Conservation (phyloP, 768 basidiomycete species). For the Lanmaoa pseudosensibilis region DNA sequence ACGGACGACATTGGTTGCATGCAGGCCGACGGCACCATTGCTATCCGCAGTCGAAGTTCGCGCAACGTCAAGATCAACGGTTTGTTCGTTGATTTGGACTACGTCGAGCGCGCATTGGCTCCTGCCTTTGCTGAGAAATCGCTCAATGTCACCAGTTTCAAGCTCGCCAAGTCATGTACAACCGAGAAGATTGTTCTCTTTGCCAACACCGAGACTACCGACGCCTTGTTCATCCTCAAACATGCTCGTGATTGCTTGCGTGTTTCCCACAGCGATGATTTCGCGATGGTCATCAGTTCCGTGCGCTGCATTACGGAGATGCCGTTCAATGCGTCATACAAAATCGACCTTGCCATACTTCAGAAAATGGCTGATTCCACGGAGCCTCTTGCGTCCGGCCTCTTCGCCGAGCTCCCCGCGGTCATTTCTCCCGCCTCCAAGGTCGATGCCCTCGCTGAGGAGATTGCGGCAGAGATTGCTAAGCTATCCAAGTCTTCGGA, state of each 20-base stretch:
- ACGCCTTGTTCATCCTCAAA: slow-evolving; percentile 25
- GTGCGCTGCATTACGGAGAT: slow-evolving; percentile 27
- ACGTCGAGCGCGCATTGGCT: slow-evolving; percentile 27
- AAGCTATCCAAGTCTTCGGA: slow-evolving; percentile 30
- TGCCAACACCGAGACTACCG: slow-evolving; percentile 14
- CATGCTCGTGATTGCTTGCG: slow-evolving; percentile 24
- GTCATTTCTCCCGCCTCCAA: slow-evolving; percentile 8
- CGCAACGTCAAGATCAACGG: slow-evolving; percentile 33
- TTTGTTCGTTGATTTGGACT: slow-evolving; percentile 30
- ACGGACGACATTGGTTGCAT: slow-evolving; percentile 32
- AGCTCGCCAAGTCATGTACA: slow-evolving; percentile 29
- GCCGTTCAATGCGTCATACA: slow-evolving; percentile 35
- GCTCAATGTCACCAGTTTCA: slow-evolving; percentile 22
- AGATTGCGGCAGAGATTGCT: slow-evolving; percentile 36
- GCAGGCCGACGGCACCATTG: slow-evolving; percentile 28
- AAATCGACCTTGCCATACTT: slow-evolving; percentile 29
- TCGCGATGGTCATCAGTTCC: slow-evolving; percentile 26
- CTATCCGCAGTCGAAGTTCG: slow-evolving; percentile 29
- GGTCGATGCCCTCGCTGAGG: slow-evolving; percentile 28
- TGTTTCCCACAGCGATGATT: slow-evolving; percentile 16
- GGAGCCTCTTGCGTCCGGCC: slow-evolving; percentile 15
- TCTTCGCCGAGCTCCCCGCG: slow-evolving; percentile 12
- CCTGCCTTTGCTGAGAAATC: slow-evolving; percentile 23
- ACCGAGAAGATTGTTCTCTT: slow-evolving; percentile 30
- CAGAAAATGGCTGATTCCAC: slow-evolving; percentile 25